Evolutionary conservation across 768 basidiomycete genomes (phyloP).

Genomic region (Mycena galopus): DNA sequence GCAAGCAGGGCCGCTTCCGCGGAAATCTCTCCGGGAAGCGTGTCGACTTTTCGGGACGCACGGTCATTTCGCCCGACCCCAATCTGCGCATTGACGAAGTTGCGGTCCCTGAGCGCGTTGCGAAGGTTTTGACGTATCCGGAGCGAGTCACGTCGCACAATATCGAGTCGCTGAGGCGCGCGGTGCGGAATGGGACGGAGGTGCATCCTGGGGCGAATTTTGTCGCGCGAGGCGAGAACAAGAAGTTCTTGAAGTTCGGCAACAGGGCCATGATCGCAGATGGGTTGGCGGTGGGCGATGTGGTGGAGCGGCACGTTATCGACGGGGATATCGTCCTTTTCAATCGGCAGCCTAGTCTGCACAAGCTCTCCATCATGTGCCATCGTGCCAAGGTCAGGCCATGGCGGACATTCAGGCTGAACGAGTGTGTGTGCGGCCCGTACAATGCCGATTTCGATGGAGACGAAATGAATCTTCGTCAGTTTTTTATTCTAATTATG

Average conservation of each 20-base stretch:
- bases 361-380: conserved; percentile 99
- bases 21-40: conserved; percentile 99
- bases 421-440: conserved; percentile 99
- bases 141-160: conserved; percentile 96
- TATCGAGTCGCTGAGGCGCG: conserved; percentile 78
- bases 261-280: conserved; percentile 87
- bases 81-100: conserved; percentile 99
- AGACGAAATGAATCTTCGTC: conserved; percentile 99
- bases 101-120: conserved; percentile 95
- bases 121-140: conserved; percentile 95
- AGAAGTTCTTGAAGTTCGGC: conserved; percentile 92
- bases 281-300: conserved; percentile 86
- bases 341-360: conserved; percentile 98
- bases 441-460: conserved; percentile 99
- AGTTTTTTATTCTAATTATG: not conserved
- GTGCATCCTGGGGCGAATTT: conserved; percentile 97
- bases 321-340: conserved; percentile 98
- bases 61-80: conserved; percentile 99
- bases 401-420: conserved; percentile 96
- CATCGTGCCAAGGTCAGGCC: conserved; percentile 95
- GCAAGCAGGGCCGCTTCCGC: conserved; percentile 98
- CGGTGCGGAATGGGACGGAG: conserved; percentile 90
- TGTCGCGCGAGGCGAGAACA: conserved; percentile 85
- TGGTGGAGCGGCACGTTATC: conserved; percentile 93
- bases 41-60: conserved; percentile 98